Conservation (phyloP, 2,329 filamentous ascomycete genomes). For the Cadophora gregata region DNA sequence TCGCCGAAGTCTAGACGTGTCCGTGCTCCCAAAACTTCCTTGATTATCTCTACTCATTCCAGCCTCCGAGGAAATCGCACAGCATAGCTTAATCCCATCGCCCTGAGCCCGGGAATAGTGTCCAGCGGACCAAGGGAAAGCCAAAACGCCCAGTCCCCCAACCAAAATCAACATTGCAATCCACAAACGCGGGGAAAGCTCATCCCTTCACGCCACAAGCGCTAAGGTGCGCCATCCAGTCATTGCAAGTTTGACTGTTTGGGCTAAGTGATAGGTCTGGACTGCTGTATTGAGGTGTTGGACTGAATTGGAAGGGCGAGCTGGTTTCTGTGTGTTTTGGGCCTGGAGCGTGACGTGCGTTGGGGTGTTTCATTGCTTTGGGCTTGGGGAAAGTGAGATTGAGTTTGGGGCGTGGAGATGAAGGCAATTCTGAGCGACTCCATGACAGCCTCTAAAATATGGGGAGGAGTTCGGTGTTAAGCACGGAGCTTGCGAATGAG, state of each 20-base stretch:
- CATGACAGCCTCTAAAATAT: too few relatives aligned
- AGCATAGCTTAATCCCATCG: not conserved
- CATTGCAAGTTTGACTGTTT: not conserved
- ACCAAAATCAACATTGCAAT: not conserved
- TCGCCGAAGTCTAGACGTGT: too few relatives aligned
- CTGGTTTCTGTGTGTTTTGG: not conserved
- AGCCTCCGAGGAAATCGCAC: not conserved
- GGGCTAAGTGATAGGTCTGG: not conserved
- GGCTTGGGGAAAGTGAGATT: not conserved
- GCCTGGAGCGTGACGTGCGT: not conserved
- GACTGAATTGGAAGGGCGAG: not conserved
- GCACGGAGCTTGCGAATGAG: too few relatives aligned
- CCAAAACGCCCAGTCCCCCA: not conserved
- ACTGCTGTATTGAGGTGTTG: not conserved
- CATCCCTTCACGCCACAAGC: not conserved
- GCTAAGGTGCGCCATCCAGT: not conserved
- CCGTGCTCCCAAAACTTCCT: too few relatives aligned
- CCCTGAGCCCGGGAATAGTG: not conserved
- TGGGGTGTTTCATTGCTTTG: slow-evolving; percentile 6
- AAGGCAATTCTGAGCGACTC: too few relatives aligned
- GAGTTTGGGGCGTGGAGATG: not conserved
- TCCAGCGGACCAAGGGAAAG: slow-evolving; percentile 1
- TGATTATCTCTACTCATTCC: not conserved
- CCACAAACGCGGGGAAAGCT: not conserved
- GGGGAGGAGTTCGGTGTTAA: too few relatives aligned